Percentiles rank a stretch among this genome's conserved stretches.
These are phyloP conservation scores for Coelastrella sp. DNA, from an alignment of 139 green algal genomes.

Conservation along the genomic window DNA sequence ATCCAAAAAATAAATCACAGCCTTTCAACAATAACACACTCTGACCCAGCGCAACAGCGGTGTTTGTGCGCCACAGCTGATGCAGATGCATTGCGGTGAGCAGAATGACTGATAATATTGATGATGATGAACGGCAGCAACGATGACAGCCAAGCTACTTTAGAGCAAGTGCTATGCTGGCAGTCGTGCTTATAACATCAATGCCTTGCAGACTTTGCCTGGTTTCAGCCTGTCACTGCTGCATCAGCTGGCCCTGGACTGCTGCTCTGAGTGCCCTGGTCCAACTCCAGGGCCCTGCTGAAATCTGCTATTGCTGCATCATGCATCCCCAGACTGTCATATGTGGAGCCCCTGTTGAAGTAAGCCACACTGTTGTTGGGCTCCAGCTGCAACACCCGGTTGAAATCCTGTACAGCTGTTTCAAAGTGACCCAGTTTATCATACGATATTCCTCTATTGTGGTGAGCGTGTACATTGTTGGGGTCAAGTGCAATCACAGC, in stretches of 20 bases:
- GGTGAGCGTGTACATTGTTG: conserved; percentile 71
- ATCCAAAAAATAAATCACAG: too few relatives aligned
- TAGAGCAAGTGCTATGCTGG: too few relatives aligned
- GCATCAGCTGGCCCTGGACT: conserved; percentile 9
- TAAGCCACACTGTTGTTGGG: conserved; percentile 69
- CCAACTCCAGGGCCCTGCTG: conserved; percentile 55
- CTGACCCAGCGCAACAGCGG: too few relatives aligned
- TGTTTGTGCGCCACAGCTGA: too few relatives aligned
- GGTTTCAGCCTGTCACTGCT: background rate
- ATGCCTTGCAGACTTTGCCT: too few relatives aligned
- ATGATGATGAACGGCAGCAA: too few relatives aligned
- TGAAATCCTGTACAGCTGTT: conserved; percentile 69
- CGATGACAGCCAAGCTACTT: too few relatives aligned
- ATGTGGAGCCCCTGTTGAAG: conserved; percentile 66
- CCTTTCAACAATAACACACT: too few relatives aligned
- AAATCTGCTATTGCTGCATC: conserved; percentile 69
- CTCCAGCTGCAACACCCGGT: conserved; percentile 63
- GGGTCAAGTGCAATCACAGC: conserved; percentile 67
- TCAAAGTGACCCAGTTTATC: conserved; percentile 71
- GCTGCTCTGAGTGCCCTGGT: conserved; percentile 28
- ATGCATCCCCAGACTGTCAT: conserved; percentile 65
- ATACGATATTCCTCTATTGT: conserved; percentile 80
- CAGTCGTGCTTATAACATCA: too few relatives aligned
- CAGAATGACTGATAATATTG: too few relatives aligned
- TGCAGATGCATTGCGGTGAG: too few relatives aligned